Evolutionary conservation across 306 rosid genomes (phyloP), one percentile per base, ranked within the genome.

Genomic region (Malus fusca): DNA sequence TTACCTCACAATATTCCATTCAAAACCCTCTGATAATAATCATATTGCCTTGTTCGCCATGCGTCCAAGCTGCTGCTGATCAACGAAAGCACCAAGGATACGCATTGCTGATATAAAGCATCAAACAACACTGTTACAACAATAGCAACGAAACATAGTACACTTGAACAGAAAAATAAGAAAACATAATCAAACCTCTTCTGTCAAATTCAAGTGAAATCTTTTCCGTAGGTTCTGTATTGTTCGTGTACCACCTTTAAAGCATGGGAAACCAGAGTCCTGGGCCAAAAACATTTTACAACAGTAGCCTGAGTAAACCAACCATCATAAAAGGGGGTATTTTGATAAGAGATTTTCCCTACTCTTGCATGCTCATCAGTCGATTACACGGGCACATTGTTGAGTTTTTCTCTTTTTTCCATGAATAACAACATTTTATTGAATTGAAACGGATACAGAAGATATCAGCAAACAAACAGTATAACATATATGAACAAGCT

Each of bases 1-100:
- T 63, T 70, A 73, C 81, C 66, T 95, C 92, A 96, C 87, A 96
- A 82, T 85, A 96, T 96, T 82, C 99, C 99, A 73, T 96, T 96
- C 88, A 96, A 85, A 79, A 96, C 99, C 83, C 78, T 89, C 88
- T 96, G 99, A 82, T 96, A 96, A 81, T 96, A 96, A 83, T 96
- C 99, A 82, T 96, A 96, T 83, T 96, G 99, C 69, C 99, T 87
- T 68, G 99, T 96, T 82, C 99, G 88, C 99, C 99, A 96, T 52
- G 99, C 99, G 85, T 96, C 99, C 81, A 96, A 87, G 84, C 99
- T 96, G 85, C 93, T 90, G 89, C 99, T 92, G 71, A 96, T 96
- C 37, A 96, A 92, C 18, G 99, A 90, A 77, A 96, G 97, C 81
- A 96, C 99, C 88, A 96, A 82, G 33, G 99, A 96, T 69, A 96